These are phyloP conservation scores for Tricladium varicosporioides DNA, from an alignment of 2,329 filamentous ascomycete genomes.

Conservation along the genomic window DNA sequence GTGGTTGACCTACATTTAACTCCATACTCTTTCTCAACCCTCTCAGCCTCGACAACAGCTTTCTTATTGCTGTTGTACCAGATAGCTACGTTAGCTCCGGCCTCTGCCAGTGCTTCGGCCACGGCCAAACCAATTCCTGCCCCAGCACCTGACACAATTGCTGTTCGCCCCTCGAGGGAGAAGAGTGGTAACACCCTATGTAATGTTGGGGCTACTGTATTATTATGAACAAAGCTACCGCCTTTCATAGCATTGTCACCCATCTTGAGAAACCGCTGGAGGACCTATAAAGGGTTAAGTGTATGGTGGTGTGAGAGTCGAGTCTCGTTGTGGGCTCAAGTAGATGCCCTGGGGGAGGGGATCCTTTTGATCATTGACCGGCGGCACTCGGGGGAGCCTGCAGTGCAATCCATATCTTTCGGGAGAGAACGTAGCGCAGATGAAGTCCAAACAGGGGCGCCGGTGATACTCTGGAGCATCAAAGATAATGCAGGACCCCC, in stretches of 20 bases:
- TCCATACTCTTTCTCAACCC: slow-evolving; percentile 63
- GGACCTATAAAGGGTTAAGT: not conserved
- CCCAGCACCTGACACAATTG: slow-evolving; percentile 47
- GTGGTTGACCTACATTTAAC: slow-evolving; percentile 58
- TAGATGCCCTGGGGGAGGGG: not conserved
- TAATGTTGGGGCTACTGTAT: slow-evolving; percentile 43
- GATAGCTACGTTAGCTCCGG: slow-evolving; percentile 46
- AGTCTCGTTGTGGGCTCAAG: not conserved
- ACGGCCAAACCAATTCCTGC: slow-evolving; percentile 47
- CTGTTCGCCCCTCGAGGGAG: slow-evolving; percentile 52
- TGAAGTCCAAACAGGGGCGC: no score
- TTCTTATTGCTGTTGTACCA: slow-evolving; percentile 65
- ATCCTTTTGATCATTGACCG: not conserved
- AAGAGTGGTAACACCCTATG: slow-evolving; percentile 62
- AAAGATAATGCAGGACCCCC: no score
- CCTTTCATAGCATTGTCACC: slow-evolving; percentile 19
- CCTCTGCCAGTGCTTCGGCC: slow-evolving; percentile 42
- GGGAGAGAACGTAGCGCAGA: no score
- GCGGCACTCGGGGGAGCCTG: no score
- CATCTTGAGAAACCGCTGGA: slow-evolving; percentile 11
- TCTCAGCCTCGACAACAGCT: slow-evolving; percentile 57
- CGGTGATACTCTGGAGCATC: no score
- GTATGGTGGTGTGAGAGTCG: not conserved
- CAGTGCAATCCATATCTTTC: no score
- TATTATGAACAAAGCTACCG: slow-evolving; percentile 57